phyloP scores from a whole-genome alignment of 257 asterid species.

The Solanum piurae region DNA sequence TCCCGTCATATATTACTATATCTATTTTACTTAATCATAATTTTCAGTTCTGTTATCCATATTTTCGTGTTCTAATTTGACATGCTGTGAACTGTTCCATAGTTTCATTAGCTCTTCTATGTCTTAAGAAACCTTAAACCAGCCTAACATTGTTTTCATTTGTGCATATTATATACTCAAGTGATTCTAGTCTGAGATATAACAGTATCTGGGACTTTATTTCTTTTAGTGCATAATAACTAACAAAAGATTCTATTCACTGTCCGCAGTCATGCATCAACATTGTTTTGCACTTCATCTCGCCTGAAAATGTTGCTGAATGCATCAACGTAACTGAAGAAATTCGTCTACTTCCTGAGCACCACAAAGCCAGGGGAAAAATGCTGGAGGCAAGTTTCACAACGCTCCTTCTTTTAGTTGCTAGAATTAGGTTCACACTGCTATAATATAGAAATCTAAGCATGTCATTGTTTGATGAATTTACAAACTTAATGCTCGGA shows the following conservation, averaged over 20 bases:
- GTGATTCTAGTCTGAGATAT: neutral
- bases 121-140: neutral
- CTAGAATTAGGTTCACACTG: neutral
- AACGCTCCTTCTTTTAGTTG: neutral
- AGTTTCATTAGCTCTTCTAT: neutral
- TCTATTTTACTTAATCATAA: neutral
- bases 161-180: neutral
- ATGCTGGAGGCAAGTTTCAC: slow-evolving; percentile 50
- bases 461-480: neutral
- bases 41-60: neutral
- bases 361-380: slow-evolving; percentile 69
- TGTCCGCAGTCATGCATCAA: slow-evolving; percentile 68
- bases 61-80: neutral
- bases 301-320: slow-evolving; percentile 81
- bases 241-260: neutral
- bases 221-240: neutral
- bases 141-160: neutral
- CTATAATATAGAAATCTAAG: neutral
- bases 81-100: neutral
- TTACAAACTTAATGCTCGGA: neutral
- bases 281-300: slow-evolving; percentile 75
- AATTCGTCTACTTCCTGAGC: slow-evolving; percentile 68
- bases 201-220: neutral
- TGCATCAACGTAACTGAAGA: slow-evolving; percentile 70
- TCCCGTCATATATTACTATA: neutral